phyloP scores from a whole-genome alignment of 1,284 basidiomycete species.

The Salmacisia buchloeana region DNA sequence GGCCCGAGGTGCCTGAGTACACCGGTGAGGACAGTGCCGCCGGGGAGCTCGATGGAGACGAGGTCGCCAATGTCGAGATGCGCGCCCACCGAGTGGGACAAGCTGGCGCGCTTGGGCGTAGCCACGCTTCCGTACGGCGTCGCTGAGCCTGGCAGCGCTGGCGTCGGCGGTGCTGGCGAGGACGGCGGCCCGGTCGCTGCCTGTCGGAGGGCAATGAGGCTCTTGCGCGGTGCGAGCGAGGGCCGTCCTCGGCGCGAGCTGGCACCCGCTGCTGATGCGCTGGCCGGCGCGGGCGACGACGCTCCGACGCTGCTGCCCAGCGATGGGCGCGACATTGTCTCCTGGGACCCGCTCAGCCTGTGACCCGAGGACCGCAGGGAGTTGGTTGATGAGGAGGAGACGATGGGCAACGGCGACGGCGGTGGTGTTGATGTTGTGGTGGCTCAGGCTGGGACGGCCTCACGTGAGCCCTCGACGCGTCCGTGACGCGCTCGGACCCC shows the following conservation, averaged over 20 bases:
- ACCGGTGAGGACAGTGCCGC: slow-evolving; percentile 31
- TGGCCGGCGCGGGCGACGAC: no score
- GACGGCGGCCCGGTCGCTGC: not conserved
- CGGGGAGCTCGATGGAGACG: slow-evolving; percentile 25
- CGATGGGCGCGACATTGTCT: not conserved
- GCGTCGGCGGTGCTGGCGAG: not conserved
- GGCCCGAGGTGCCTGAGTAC: slow-evolving; percentile 44
- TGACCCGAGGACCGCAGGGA: no score
- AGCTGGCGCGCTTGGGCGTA: not conserved
- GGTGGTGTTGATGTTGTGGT: not conserved
- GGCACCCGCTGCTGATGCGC: not conserved
- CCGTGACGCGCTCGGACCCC: no score
- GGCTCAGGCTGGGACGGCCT: no score
- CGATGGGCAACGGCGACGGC: no score
- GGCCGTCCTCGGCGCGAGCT: not conserved
- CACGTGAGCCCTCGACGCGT: no score
- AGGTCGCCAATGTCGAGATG: slow-evolving; percentile 38
- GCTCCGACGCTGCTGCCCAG: no score
- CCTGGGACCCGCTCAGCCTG: no score
- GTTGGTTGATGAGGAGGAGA: no score
- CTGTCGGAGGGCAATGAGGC: slow-evolving; percentile 5
- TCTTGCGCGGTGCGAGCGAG: not conserved
- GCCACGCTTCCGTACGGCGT: not conserved
- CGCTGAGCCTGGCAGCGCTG: not conserved
- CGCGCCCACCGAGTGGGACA: not conserved